Base-by-base conservation (phyloP, 148 eudicot genomes). In the Chenopodium album region DNA sequence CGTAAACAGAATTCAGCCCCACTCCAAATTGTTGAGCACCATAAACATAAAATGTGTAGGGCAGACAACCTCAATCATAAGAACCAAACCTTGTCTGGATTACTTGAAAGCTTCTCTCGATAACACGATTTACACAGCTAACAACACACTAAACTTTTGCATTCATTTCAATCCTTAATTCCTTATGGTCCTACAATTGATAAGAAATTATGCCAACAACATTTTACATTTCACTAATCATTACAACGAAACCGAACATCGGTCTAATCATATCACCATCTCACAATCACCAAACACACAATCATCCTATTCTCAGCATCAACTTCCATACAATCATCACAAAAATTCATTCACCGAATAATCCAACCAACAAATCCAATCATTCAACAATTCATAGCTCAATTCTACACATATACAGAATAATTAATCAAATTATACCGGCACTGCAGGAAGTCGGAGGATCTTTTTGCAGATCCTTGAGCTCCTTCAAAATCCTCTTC, bases 391-490 rank as follows among this genome's bases (percentile, higher is more conserved):
- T 59, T 17, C 1, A 59, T 14, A 59, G 6, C 1, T 4, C 17
- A 64, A 81, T 16, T 4, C 22, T 9, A 9, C 67, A 22, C n/a
- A 26, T 28, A 11, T 9, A 9, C 54, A 44, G 47, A 1, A 22
- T 22, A 41, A 54, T 17, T 7, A 62, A 72, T 1, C 2, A 29
- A 65, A 34, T 10, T 37, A 84, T 80, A 84, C 86, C 86, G n/a
- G 86, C 86, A 71, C 86, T 84, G 71, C 86, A 84, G 64, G 86
- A 84, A 28, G 86, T 84, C 3, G 86, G 86, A 64, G 86, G 86
- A 84, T 84, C 86, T 29, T 84, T 84, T 73, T 84, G 86, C 81
- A 84, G 76, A 84, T 84, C 86, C 84, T 84, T 84, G 68, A 84
- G 72, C 73, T 84, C 86, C 84, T 84, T 84, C 86, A 84, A 72